Evolutionary conservation across 2,329 filamentous ascomycete species (phyloP).

Genomic region (Sporothrix curviconia): DNA sequence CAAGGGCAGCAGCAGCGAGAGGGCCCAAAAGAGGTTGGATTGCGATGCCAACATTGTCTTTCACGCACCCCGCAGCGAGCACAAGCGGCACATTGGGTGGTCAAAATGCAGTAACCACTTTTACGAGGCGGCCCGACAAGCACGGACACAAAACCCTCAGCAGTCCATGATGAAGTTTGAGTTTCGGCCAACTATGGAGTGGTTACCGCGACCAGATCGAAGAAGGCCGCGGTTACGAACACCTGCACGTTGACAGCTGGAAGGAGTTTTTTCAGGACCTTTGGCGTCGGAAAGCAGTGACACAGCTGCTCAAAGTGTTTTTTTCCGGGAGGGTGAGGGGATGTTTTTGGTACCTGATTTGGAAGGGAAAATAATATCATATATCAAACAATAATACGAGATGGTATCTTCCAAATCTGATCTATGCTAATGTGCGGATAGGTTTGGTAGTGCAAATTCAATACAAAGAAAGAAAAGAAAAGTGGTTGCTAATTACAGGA

Average conservation of each 20-base stretch:
- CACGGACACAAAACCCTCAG: conserved; percentile 19
- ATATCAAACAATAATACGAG: background rate
- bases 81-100: conserved; percentile 2
- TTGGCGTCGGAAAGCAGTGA: background rate
- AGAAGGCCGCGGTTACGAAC: conserved; percentile 44
- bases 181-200: conserved; percentile 43
- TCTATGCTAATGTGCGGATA: too few relatives aligned
- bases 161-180: conserved; percentile 30
- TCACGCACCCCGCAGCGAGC: conserved; percentile 36
- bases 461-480: background rate
- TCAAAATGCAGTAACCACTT: conserved; percentile 40
- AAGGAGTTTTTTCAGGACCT: conserved; percentile 31
- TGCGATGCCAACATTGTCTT: conserved; percentile 33
- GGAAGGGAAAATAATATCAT: background rate
- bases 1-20: too few relatives aligned
- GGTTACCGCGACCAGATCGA: conserved; percentile 44
- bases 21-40: conserved; percentile 19
- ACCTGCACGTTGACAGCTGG: conserved; percentile 42
- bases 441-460: too few relatives aligned
- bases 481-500: background rate
- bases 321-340: too few relatives aligned
- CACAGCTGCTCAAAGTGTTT: too few relatives aligned
- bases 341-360: background rate
- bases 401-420: background rate
- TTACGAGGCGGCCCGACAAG: conserved; percentile 31